These are phyloP conservation scores for Heliophila coronopifolia DNA, from an alignment of 441 rosid genomes.

Conservation along the genomic window DNA sequence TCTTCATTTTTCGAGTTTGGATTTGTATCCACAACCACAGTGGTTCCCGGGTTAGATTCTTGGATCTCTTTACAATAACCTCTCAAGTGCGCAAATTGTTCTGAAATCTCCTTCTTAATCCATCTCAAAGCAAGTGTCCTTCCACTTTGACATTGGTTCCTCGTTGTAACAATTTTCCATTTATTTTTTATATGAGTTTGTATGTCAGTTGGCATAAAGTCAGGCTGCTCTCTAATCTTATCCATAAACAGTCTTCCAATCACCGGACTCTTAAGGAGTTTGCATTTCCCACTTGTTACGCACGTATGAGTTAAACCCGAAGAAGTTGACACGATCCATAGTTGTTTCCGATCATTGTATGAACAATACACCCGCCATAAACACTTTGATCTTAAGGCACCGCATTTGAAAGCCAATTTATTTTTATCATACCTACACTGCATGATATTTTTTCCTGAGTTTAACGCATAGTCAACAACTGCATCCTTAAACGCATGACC, in stretches of 20 bases:
- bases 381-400: too few species aligned
- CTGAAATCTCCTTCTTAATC: background rate
- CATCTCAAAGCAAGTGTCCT: background rate
- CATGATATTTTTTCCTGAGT: too few species aligned
- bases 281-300: background rate
- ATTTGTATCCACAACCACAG: background rate
- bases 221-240: background rate
- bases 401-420: too few species aligned
- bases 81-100: background rate
- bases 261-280: background rate
- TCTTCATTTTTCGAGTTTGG: background rate
- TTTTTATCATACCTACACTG: too few species aligned
- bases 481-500: too few species aligned
- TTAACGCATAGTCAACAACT: too few species aligned
- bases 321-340: too few species aligned
- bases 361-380: too few species aligned
- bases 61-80: background rate
- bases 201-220: background rate
- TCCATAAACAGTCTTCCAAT: background rate
- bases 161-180: background rate
- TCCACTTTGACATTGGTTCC: background rate
- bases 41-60: background rate
- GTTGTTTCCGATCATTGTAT: too few species aligned
- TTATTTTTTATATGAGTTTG: background rate
- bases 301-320: background rate